A percentile compares a stretch with the other conserved stretches of the same genome.
Conservation (phyloP, 306 rosid species). For the barrel medic (Medicago truncatula) region MtrunA17r5.0-ANR NC_053044.1:35828501-35829000, state of each 20-base stretch:
- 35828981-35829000: not conserved
- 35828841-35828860: slow-evolving; percentile 94
- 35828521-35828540: slow-evolving; percentile 27
- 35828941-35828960: slow-evolving; percentile 14
- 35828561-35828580: slow-evolving; percentile 28
- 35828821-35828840: slow-evolving; percentile 86
- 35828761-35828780: slow-evolving; percentile 81
- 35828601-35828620: slow-evolving; percentile 20
- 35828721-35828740: slow-evolving; percentile 53
- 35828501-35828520: slow-evolving; percentile 20
- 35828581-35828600: slow-evolving; percentile 21
- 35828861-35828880: slow-evolving; percentile 21
- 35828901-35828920: slow-evolving; percentile 25
- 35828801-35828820: slow-evolving; percentile 83
- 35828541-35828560: slow-evolving; percentile 30
- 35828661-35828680: not conserved
- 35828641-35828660: slow-evolving; percentile 3
- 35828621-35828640: slow-evolving; percentile 16
- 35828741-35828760: slow-evolving; percentile 94
- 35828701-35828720: slow-evolving; percentile 34
- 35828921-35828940: slow-evolving; percentile 20
- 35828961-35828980: slow-evolving; percentile 13
- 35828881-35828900: slow-evolving; percentile 35
- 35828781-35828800: slow-evolving; percentile 71
- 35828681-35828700: slow-evolving; percentile 33